Evolutionary conservation across 805 yeast genomes (phyloP).

Genomic region (Candida argentea): DNA sequence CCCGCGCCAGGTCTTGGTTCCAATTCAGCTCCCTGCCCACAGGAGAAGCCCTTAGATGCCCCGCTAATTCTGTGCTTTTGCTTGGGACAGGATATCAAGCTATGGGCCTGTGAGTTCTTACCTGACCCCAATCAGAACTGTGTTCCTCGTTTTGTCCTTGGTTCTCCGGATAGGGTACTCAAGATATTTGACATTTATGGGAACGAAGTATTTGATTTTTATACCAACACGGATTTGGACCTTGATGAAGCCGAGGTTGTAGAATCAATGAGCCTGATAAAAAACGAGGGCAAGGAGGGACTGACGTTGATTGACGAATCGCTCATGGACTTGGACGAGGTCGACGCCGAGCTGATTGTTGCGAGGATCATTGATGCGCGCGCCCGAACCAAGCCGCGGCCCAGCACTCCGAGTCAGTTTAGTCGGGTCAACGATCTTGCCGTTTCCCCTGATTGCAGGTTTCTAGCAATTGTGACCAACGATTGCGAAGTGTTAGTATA

Average conservation of each 20-base stretch:
- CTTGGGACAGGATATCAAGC: slow-evolving; percentile 28
- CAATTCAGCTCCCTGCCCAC: too few species aligned
- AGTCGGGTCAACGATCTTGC: slow-evolving; percentile 59
- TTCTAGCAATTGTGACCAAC: slow-evolving; percentile 55
- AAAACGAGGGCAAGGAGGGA: neutral
- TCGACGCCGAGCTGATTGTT: slow-evolving; percentile 2
- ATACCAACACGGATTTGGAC: slow-evolving; percentile 22
- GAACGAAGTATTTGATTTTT: slow-evolving; percentile 31
- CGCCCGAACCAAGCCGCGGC: slow-evolving; percentile 3
- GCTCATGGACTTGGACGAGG: neutral
- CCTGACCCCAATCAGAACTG: slow-evolving; percentile 29
- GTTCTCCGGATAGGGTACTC: slow-evolving; percentile 63
- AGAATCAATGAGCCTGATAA: slow-evolving; percentile 5
- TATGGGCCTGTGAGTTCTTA: slow-evolving; percentile 57
- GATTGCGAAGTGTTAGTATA: slow-evolving; percentile 53
- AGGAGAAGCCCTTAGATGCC: slow-evolving; percentile 6
- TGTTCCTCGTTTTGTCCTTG: slow-evolving; percentile 47
- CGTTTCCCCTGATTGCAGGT: slow-evolving; percentile 52
- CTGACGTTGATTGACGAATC: neutral
- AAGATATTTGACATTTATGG: slow-evolving; percentile 31
- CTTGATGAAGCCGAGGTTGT: slow-evolving; percentile 6
- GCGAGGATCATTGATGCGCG: neutral
- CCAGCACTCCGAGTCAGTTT: slow-evolving; percentile 15
- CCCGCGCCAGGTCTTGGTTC: slow-evolving; percentile 4
- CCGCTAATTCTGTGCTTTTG: slow-evolving; percentile 26